Percentiles rank a stretch among this genome's conserved stretches.
Conservation (phyloP, 495 filamentous ascomycete genomes). For the Penicillium coffeae region DNA sequence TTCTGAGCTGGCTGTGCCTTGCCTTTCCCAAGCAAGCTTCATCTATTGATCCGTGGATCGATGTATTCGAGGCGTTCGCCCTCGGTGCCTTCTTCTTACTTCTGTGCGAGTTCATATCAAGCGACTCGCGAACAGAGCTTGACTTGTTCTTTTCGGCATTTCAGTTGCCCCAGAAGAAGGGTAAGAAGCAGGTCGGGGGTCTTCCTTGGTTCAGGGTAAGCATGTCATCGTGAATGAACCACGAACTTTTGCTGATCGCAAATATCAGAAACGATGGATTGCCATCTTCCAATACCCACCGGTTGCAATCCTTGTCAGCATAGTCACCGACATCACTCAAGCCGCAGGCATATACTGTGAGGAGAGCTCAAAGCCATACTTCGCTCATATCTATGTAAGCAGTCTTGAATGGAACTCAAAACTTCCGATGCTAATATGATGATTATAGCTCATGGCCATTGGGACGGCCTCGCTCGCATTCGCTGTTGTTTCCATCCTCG, state of each 20-base stretch:
- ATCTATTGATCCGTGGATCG: constrained; percentile 27
- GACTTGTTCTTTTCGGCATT: constrained; percentile 23
- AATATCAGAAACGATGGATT: constrained; percentile 15
- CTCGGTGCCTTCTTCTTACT: constrained; percentile 30
- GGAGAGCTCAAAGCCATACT: constrained; percentile 23
- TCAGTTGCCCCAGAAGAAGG: constrained; percentile 8
- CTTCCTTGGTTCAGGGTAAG: constrained; percentile 20
- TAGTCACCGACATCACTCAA: constrained; percentile 31
- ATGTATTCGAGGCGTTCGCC: constrained; percentile 27
- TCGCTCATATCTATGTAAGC: constrained; percentile 37
- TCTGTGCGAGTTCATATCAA: constrained; percentile 25
- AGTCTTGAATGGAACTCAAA: background rate
- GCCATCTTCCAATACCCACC: constrained; percentile 30
- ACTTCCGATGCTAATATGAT: background rate
- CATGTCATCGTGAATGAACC: background rate
- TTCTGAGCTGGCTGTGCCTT: constrained; percentile 27
- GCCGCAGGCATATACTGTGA: constrained; percentile 27
- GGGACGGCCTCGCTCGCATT: constrained; percentile 16
- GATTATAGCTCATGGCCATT: constrained; percentile 20
- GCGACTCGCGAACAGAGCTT: constrained; percentile 13
- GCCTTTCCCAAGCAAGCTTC: constrained; percentile 22
- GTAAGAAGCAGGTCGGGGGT: constrained; percentile 3
- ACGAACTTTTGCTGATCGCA: background rate
- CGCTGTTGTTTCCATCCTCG: constrained; percentile 21
- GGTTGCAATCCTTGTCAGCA: constrained; percentile 19